Evolutionary conservation across 83 land plant genomes (phyloP), one percentile per base, ranked within the genome.

Genomic region (Diphasiastrum complanatum): DNA sequence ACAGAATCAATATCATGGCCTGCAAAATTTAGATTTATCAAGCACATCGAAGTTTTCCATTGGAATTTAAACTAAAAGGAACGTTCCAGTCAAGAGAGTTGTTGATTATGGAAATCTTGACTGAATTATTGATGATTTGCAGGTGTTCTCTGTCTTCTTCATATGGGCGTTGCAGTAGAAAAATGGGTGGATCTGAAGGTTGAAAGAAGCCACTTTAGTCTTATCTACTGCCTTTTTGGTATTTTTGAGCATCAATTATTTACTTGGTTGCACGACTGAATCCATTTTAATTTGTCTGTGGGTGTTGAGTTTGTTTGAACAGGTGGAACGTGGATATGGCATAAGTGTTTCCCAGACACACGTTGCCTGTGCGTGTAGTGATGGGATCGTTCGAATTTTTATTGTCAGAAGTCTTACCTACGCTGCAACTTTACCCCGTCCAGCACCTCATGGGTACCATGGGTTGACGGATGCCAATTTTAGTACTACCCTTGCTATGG

Each of bases 91-190:
- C n/a, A n/a, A n/a, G n/a, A n/a, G n/a, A n/a, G n/a, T n/a, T n/a
- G n/a, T n/a, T n/a, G n/a, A n/a, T n/a, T n/a, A n/a, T n/a, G n/a
- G n/a, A n/a, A n/a, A n/a, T n/a, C n/a, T n/a, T n/a, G n/a, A n/a
- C n/a, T n/a, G n/a, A n/a, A n/a, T n/a, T n/a, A n/a, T n/a, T n/a
- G n/a, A n/a, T 55, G 16, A 27, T 23, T 18, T 50, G 25, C 53
- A 55, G 59, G 59, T 12, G 19, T 55, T 11, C 35, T 55, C n/a
- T 55, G 59, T 30, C 59, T 55, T 55, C 59, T 55, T 27, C 59
- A 55, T 27, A 16, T 55, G 34, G 59, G 59, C n/a, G 27, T 55
- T 12, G 59, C 59, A 11, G 59, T 55, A 11, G 59, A 55, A n/a
- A 25, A 26, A 28, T 25, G 58, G 58, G 58, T 54, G n/a, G 58